Evolutionary conservation across 192 early-diverging fungal species (phyloP).

Genomic region (Coemansia sp.): DNA sequence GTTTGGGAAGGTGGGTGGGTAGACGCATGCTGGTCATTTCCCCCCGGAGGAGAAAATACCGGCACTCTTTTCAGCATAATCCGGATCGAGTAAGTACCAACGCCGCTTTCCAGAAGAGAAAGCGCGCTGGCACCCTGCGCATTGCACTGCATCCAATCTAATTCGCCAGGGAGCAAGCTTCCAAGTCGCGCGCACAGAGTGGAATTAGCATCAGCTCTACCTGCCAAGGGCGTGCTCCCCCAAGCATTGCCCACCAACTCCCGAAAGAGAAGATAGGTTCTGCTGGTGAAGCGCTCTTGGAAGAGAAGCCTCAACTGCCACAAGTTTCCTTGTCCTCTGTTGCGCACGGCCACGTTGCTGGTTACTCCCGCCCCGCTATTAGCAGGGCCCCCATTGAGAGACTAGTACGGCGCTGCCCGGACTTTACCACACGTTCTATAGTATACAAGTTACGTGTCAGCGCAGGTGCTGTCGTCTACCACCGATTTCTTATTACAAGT

Average conservation of each 20-base stretch:
- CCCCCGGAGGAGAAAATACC: too few relatives aligned
- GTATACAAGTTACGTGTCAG: slow-evolving; percentile 37
- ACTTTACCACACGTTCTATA: slow-evolving; percentile 41
- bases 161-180: slow-evolving; percentile 40
- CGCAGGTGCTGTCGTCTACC: slow-evolving; percentile 50
- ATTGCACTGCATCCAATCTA: slow-evolving; percentile 47
- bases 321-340: background rate
- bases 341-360: slow-evolving; percentile 23
- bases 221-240: background rate
- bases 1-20: too few relatives aligned
- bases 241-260: background rate
- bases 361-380: slow-evolving; percentile 49
- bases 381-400: slow-evolving; percentile 43
- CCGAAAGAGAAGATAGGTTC: background rate
- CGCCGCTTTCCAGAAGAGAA: background rate
- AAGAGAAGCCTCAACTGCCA: slow-evolving; percentile 5
- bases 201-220: background rate
- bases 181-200: slow-evolving; percentile 15
- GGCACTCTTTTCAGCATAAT: slow-evolving; percentile 28
- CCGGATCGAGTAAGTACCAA: slow-evolving; percentile 45
- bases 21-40: too few relatives aligned
- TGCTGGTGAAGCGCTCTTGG: too few relatives aligned
- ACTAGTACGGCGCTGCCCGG: slow-evolving; percentile 38
- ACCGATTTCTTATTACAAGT: too few relatives aligned
- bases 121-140: slow-evolving; percentile 36